Base-by-base conservation (phyloP, 768 basidiomycete species). In the Mycena latifolia region DNA sequence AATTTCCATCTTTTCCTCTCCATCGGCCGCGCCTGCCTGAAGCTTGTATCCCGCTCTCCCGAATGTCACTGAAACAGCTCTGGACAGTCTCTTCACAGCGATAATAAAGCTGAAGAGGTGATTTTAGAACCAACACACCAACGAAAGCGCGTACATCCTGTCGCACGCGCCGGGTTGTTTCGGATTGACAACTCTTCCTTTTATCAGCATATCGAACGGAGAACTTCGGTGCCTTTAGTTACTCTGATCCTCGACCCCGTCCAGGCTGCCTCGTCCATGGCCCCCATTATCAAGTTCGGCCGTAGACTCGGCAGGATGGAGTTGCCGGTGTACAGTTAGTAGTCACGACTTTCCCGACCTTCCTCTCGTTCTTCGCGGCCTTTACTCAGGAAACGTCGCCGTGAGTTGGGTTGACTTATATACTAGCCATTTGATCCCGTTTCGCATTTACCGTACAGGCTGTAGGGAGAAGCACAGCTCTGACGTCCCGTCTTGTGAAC, bases 301-400 rank as follows among this genome's bases (percentile, higher is more conserved):
- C 58, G 76, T 48, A 55, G 60, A 39, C 55, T 80, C 0, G 63
- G 56, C 55, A 53, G 12, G 71, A 70, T n/a, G 73, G 73, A 3
- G 71, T 74, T 5, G 31, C 64, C 10, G 76, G 76, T 4, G 76
- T 74, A 5, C 59, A 69, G 35, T 24, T 79, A 12, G 48, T 78
- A 2, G 73, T 81, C 7, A 79, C 76, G 1, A 79, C 80, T 59
- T 84, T 84, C 59, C 79, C 80, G 12, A 81, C 78, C 20, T 85
- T 80, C 79, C 70, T 69, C 2, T 35, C 62, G 4, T 63, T 63
- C 28, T 63, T 63, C 55, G 39, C 56, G 7, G 47, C 33, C 0
- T 63, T 63, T 29, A 56, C 62, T 0, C 20, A 33, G 5, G 47
- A 41, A 6, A 63, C 20, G 39, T 56, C 24, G 62, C 55, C 8